phyloP scores from a whole-genome alignment of 176 grass and related monocot genomes.

The Puya raimondii region DNA sequence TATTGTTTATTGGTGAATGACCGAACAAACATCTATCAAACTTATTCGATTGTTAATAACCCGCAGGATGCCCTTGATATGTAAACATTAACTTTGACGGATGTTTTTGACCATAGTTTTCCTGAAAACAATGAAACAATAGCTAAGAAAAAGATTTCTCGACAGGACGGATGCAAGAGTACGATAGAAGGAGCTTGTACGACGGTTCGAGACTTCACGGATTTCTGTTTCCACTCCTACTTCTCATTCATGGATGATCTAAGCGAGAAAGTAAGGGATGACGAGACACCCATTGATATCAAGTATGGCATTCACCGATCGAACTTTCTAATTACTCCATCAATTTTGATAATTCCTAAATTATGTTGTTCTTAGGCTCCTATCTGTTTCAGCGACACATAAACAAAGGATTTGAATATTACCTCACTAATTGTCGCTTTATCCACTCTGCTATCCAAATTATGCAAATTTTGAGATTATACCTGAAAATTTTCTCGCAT shows the following conservation, averaged over 20 bases:
- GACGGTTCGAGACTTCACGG: slow-evolving; percentile 61
- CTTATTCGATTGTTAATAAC: too few species aligned
- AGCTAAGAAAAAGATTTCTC: slow-evolving; percentile 6
- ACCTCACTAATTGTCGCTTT: too few species aligned
- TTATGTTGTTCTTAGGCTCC: background rate
- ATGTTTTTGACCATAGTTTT: background rate
- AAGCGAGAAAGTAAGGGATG: slow-evolving; percentile 42
- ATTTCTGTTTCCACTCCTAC: slow-evolving; percentile 87
- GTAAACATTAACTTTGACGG: background rate
- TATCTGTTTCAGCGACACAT: too few species aligned
- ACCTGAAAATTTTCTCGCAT: too few species aligned
- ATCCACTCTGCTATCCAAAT: too few species aligned
- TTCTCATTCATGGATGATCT: slow-evolving; percentile 90
- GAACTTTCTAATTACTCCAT: background rate
- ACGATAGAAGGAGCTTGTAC: slow-evolving; percentile 47
- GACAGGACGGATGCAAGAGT: slow-evolving; percentile 53
- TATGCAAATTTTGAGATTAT: too few species aligned
- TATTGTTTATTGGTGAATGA: too few species aligned
- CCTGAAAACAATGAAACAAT: background rate
- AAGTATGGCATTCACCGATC: slow-evolving; percentile 38
- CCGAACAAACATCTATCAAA: too few species aligned
- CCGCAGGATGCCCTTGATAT: background rate
- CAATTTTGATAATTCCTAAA: background rate
- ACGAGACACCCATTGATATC: slow-evolving; percentile 57
- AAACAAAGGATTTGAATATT: too few species aligned